Conservation (phyloP, 495 filamentous ascomycete species). For the Hypomontagnella monticulosa region DNA sequence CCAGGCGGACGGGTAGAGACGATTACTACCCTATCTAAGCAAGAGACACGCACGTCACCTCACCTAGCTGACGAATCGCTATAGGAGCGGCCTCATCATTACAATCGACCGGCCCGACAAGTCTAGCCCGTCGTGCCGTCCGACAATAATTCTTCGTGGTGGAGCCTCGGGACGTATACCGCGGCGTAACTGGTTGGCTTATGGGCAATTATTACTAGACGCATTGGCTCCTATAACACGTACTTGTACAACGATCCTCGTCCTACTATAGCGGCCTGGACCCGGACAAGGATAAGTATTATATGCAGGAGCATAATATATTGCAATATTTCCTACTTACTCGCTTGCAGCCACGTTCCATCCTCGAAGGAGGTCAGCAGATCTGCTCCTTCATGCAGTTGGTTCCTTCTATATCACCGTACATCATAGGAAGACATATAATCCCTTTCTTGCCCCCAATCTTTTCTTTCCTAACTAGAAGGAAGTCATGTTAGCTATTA, state of each 20-base stretch:
- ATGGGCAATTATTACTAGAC: neutral
- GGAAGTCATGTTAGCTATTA: conserved; percentile 25
- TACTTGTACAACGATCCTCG: conserved; percentile 21
- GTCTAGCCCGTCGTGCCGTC: conserved; percentile 19
- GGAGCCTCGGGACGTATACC: conserved; percentile 27
- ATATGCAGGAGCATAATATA: conserved; percentile 33
- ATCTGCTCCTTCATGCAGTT: conserved; percentile 42
- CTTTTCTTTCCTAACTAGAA: conserved; percentile 13
- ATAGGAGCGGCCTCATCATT: conserved; percentile 6
- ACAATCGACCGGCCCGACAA: conserved; percentile 35
- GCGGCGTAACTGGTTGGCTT: conserved; percentile 19
- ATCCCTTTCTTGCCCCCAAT: conserved; percentile 30
- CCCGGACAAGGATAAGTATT: conserved; percentile 31
- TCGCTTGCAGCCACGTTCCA: conserved; percentile 30
- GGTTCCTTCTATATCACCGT: conserved; percentile 38
- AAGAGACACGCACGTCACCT: conserved; percentile 20
- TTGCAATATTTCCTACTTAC: conserved; percentile 15
- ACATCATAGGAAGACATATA: conserved; percentile 36
- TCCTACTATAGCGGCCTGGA: conserved; percentile 16
- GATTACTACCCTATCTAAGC: conserved; percentile 34
- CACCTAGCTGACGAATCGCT: conserved; percentile 28
- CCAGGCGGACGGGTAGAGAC: conserved; percentile 35
- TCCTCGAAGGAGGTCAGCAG: conserved; percentile 33
- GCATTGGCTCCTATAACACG: neutral
- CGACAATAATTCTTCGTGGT: conserved; percentile 26